phyloP scores from a whole-genome alignment of 305 asterid species.

The Petunia hybrid region DNA sequence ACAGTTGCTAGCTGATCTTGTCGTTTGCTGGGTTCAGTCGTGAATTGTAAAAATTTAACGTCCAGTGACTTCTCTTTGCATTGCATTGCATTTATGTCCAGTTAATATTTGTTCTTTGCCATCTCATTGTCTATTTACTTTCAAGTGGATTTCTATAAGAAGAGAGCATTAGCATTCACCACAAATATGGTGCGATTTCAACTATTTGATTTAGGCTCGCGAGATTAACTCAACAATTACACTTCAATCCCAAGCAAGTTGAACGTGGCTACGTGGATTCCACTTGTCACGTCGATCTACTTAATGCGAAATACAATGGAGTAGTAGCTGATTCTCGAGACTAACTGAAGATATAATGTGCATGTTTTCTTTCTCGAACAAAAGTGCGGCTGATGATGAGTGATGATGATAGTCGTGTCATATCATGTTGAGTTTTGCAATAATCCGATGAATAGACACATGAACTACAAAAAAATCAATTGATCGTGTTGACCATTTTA shows the following conservation, averaged over 20 bases:
- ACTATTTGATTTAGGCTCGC: too few relatives aligned
- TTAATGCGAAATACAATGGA: too few relatives aligned
- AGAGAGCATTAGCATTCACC: neutral
- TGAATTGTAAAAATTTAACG: neutral
- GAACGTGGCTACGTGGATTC: too few relatives aligned
- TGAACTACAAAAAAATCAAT: conserved; percentile 36
- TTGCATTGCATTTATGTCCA: neutral
- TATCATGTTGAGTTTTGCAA: conserved; percentile 45
- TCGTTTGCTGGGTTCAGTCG: neutral
- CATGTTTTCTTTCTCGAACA: neutral
- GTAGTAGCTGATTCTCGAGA: too few relatives aligned
- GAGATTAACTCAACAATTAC: too few relatives aligned
- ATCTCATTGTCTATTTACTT: neutral
- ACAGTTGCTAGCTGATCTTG: neutral
- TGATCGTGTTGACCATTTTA: conserved; percentile 42
- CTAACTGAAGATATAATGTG: neutral
- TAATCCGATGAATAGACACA: conserved; percentile 48
- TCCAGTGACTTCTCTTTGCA: neutral
- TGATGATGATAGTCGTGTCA: conserved; percentile 18
- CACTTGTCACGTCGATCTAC: too few relatives aligned
- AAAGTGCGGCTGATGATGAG: neutral
- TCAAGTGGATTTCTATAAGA: neutral
- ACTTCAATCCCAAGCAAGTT: too few relatives aligned
- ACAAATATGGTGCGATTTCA: neutral
- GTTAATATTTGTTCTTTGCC: neutral